Evolutionary conservation across 83 land plant genomes (phyloP).

Genomic region (Diphasiastrum complanatum): DNA sequence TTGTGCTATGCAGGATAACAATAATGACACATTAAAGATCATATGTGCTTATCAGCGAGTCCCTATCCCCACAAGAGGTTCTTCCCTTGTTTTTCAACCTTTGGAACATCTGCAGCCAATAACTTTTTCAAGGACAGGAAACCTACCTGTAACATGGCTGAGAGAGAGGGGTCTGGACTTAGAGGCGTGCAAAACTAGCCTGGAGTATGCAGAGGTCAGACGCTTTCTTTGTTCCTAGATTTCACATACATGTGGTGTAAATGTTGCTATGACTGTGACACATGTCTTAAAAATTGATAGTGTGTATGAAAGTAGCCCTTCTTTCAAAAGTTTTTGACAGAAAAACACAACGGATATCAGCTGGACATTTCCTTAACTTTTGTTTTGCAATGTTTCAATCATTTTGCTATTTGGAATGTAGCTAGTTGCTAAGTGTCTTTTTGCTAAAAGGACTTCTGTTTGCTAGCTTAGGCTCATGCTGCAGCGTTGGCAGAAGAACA

Average conservation of each 20-base stretch:
- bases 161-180: constrained; percentile 27
- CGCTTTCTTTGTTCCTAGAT: too few relatives aligned
- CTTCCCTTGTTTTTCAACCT: constrained; percentile 61
- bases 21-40: constrained; percentile 67
- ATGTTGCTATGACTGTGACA: too few relatives aligned
- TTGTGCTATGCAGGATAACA: constrained; percentile 46
- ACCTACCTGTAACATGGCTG: constrained; percentile 34
- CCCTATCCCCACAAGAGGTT: constrained; percentile 62
- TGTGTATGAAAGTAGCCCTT: too few relatives aligned
- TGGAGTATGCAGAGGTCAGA: constrained; percentile 54
- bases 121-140: constrained; percentile 50
- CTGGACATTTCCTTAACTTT: too few relatives aligned
- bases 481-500: constrained; percentile 80
- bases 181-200: constrained; percentile 12
- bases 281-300: too few relatives aligned
- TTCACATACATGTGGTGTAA: too few relatives aligned
- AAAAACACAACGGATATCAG: too few relatives aligned
- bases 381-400: too few relatives aligned
- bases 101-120: constrained; percentile 77
- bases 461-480: constrained; percentile 42
- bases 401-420: not conserved
- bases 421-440: not conserved
- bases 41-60: constrained; percentile 71
- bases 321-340: too few relatives aligned
- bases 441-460: not conserved